Percentiles rank a stretch among this genome's conserved stretches.
These are phyloP conservation scores for Fusarium siculi DNA, from an alignment of 2,329 filamentous ascomycete genomes.

Conservation along the genomic window DNA sequence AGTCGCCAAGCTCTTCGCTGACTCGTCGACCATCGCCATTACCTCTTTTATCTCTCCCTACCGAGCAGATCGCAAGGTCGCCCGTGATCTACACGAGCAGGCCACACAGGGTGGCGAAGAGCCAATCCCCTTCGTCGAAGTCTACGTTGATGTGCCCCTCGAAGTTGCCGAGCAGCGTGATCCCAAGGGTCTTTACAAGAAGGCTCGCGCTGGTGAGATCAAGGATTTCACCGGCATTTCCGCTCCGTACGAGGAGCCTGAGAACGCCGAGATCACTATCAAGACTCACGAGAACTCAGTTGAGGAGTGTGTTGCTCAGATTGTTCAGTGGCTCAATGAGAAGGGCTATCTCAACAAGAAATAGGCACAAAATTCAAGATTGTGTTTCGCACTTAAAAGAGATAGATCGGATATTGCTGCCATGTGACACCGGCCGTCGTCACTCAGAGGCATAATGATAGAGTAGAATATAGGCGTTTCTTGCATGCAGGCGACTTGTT, in stretches of 20 bases:
- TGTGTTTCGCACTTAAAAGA: conserved; percentile 29
- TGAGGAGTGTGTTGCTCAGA: conserved; percentile 87
- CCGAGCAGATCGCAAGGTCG: conserved; percentile 83
- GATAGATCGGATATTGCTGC: conserved; percentile 44
- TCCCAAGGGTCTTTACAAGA: conserved; percentile 98
- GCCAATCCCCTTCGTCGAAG: conserved; percentile 88
- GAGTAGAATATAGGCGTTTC: conserved; percentile 46
- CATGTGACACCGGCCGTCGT: conserved; percentile 37
- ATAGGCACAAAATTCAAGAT: conserved; percentile 25
- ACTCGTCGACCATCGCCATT: conserved; percentile 85
- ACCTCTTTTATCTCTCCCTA: conserved; percentile 98
- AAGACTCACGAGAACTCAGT: conserved; percentile 83
- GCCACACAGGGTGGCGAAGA: conserved; percentile 66
- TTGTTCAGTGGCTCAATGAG: conserved; percentile 80
- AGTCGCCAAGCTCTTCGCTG: conserved; percentile 96
- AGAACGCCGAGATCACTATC: conserved; percentile 87
- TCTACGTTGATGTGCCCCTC: conserved; percentile 90
- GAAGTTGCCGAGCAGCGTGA: conserved; percentile 94
- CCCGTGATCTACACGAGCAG: conserved; percentile 80
- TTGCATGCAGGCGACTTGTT: conserved; percentile 36
- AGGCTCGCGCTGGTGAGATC: conserved; percentile 91
- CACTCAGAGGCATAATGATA: conserved; percentile 38
- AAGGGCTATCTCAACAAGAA: conserved; percentile 62
- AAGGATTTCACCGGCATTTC: conserved; percentile 97
- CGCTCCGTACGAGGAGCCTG: conserved; percentile 92